Evolutionary conservation across 23 red algal genomes (phyloP).

Genomic region (Chondrus crispus): DNA sequence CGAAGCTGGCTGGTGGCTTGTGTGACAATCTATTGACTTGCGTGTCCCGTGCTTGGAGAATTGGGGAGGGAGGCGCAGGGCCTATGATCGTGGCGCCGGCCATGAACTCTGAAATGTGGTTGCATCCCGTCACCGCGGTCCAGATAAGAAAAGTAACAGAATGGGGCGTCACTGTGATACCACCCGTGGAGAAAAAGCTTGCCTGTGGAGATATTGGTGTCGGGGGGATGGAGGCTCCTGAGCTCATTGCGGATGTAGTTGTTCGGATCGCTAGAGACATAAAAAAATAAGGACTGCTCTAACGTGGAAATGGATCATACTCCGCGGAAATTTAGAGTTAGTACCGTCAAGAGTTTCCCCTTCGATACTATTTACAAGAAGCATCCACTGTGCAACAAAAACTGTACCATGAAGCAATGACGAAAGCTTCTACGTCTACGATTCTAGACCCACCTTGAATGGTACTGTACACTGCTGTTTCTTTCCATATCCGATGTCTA

Average conservation of each 20-base stretch:
- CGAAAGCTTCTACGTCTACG: no score
- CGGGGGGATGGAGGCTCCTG: slow-evolving; percentile 79
- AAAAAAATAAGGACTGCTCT: no score
- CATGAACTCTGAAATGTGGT: slow-evolving; percentile 97
- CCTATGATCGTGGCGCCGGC: slow-evolving; percentile 90
- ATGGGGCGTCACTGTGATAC: slow-evolving; percentile 51
- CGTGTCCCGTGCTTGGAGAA: slow-evolving; percentile 73
- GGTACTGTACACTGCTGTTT: no score
- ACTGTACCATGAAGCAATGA: no score
- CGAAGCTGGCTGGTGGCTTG: slow-evolving; percentile 80
- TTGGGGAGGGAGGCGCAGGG: neutral
- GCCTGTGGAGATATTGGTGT: slow-evolving; percentile 88
- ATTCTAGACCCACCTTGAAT: no score
- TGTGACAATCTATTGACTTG: slow-evolving; percentile 91
- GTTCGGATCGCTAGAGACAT: no score
- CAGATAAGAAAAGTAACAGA: slow-evolving; percentile 29
- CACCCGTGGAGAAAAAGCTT: slow-evolving; percentile 72
- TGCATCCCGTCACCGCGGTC: slow-evolving; percentile 48
- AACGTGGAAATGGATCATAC: no score
- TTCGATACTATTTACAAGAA: no score
- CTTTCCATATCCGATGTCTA: no score
- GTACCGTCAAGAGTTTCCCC: no score
- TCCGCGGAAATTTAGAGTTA: no score
- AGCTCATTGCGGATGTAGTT: slow-evolving; percentile 45
- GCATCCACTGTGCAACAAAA: no score